Conservation (phyloP, 768 basidiomycete species). For the Lactarius akahatsu region DNA sequence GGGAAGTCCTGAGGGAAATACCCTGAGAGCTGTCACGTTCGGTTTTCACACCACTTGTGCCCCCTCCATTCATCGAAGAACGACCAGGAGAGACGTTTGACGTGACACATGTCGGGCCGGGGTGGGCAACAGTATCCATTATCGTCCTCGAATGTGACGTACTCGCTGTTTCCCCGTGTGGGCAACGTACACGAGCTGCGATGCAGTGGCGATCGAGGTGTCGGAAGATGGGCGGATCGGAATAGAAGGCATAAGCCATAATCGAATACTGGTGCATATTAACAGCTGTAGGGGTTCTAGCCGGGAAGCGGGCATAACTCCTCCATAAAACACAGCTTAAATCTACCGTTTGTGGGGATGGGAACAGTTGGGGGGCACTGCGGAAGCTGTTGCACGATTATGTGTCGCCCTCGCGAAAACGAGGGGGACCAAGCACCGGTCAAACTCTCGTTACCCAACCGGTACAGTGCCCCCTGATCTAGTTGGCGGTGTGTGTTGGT, state of each 20-base stretch:
- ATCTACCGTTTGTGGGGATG: neutral
- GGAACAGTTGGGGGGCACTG: neutral
- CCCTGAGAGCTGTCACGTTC: neutral
- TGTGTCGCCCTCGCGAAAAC: neutral
- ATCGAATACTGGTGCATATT: conserved; percentile 10
- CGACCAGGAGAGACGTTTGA: neutral
- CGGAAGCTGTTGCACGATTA: neutral
- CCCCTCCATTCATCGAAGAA: conserved; percentile 7
- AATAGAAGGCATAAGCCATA: conserved; percentile 17
- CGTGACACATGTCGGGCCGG: conserved; percentile 16
- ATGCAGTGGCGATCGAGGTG: conserved; percentile 22
- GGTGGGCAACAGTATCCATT: neutral
- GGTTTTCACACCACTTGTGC: conserved; percentile 5
- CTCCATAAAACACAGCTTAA: conserved; percentile 12
- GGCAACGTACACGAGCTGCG: conserved; percentile 10
- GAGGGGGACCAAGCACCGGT: neutral
- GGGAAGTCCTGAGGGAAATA: neutral
- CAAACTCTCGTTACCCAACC: neutral
- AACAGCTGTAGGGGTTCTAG: conserved; percentile 7
- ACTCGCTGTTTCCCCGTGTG: neutral
- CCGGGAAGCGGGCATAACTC: neutral
- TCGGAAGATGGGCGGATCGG: conserved; percentile 24
- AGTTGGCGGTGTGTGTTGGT: conserved; percentile 13
- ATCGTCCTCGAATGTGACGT: conserved; percentile 2
- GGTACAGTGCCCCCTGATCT: conserved; percentile 10